phyloP scores from a whole-genome alignment of 345 rosid species.

The Nephelium lappaceum region DNA sequence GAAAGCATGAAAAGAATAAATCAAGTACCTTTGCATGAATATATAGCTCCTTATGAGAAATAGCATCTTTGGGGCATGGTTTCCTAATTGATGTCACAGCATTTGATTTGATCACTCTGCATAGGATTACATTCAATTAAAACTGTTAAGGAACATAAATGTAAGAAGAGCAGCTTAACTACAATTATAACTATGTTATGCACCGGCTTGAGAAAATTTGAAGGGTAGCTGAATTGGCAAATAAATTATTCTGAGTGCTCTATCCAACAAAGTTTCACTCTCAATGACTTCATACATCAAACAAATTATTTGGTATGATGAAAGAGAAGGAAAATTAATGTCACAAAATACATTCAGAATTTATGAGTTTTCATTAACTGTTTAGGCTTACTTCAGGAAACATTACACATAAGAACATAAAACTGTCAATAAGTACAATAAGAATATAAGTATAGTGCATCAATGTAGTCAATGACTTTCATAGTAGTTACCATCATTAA shows the following conservation, averaged over 20 bases:
- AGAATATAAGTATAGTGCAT: background rate
- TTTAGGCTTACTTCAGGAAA: background rate
- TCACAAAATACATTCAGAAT: slow-evolving; percentile 8
- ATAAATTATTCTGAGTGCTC: background rate
- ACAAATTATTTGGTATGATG: background rate
- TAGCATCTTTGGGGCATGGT: slow-evolving; percentile 60
- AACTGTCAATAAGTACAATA: background rate
- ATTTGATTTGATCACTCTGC: slow-evolving; percentile 47
- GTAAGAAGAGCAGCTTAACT: background rate
- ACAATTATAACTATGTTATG: background rate
- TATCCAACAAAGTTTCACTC: background rate
- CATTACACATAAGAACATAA: background rate
- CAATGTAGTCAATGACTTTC: background rate
- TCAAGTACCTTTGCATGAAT: slow-evolving; percentile 70
- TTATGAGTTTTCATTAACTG: background rate
- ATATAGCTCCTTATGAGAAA: slow-evolving; percentile 66
- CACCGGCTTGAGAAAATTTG: background rate
- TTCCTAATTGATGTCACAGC: slow-evolving; percentile 41
- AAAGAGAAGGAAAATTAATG: background rate
- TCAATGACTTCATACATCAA: background rate
- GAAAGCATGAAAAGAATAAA: background rate
- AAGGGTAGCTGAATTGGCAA: background rate
- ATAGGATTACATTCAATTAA: slow-evolving; percentile 21
- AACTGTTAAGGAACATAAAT: slow-evolving; percentile 5
- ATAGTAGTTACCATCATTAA: background rate